Base-by-base conservation (phyloP, 164 flowering plant species). In the Malania oleifera region DNA sequence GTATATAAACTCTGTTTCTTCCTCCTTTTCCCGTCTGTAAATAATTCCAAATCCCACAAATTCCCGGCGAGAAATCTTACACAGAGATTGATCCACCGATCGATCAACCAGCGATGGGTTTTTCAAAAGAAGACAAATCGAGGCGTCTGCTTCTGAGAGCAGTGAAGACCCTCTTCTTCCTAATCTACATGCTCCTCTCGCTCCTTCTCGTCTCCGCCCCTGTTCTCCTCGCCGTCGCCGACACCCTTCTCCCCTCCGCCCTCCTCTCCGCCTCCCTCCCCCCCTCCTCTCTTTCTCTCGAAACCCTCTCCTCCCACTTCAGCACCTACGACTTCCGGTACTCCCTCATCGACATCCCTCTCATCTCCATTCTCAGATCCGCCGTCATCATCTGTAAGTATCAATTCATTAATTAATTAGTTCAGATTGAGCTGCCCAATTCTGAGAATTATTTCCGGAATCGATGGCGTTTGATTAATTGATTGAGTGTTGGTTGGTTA, bases 131-230 rank as follows among this genome's bases (percentile, higher is more conserved):
- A 37, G 89, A 82, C 68, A 83, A 65, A 69, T 46, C 66, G 14
- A 75, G 59, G 44, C 73, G 70, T 6, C 15, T 1, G 59, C 40
- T 73, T 0, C 57, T 67, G 61, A 69, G 98, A 76, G 86, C 68
- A 31, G 27, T 86, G 7, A 89, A 86, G 77, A 87, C 95, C 7
- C 25, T 89, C 39, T 81, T 89, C 57, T 82, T 92, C 86, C 54
- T 92, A 12, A 52, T 84, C 52, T 63, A 79, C 52, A 84, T 92
- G 95, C 18, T 84, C 1, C 40, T 81, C 11, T 92, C 97, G 7
- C 71, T 92, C 18, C 84, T 89, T 7, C 22, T 92, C 7, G 67
- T 89, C 73, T 92, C 90, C 23, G 91, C 97, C 12, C 98, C 98
- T 1, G 70, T 83, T 53, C 70, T 90, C 1, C 72, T 92, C 1